Percentiles rank a stretch among this genome's conserved stretches.
These are phyloP conservation scores for Pseudopithomyces maydicus DNA, from an alignment of 2,329 filamentous ascomycete genomes.

Conservation along the genomic window DNA sequence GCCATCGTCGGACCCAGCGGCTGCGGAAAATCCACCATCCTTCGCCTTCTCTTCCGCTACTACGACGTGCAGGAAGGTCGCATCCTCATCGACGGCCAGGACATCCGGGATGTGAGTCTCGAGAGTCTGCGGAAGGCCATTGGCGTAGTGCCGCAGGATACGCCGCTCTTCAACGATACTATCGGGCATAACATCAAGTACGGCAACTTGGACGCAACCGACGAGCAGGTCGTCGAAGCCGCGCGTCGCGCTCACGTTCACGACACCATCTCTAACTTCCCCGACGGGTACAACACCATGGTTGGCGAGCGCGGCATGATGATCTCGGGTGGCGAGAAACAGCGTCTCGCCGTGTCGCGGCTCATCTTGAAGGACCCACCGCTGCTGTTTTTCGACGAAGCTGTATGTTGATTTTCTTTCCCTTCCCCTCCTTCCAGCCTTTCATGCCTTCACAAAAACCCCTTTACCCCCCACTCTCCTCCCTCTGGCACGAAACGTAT, in stretches of 20 bases:
- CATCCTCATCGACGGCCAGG: constrained; percentile 91
- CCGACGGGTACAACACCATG: constrained; percentile 86
- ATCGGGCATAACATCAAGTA: constrained; percentile 97
- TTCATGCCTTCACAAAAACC: neutral
- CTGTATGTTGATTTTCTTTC: constrained; percentile 53
- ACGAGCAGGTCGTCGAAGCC: constrained; percentile 74
- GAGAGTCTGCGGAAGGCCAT: constrained; percentile 85
- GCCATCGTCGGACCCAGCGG: constrained; percentile 94
- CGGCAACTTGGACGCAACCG: constrained; percentile 76
- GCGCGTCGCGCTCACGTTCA: constrained; percentile 85
- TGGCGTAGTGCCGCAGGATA: constrained; percentile 96
- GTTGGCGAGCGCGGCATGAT: constrained; percentile 95
- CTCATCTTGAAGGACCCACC: constrained; percentile 88
- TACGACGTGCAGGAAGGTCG: constrained; percentile 87
- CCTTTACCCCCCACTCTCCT: neutral
- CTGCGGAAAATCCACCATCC: constrained; percentile 92
- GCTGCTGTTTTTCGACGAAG: constrained; percentile 92
- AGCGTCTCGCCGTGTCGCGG: constrained; percentile 82
- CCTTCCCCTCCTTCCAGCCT: neutral
- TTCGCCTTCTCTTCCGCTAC: constrained; percentile 89
- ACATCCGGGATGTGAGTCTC: constrained; percentile 80
- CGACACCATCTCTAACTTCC: constrained; percentile 72
- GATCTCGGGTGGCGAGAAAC: constrained; percentile 95
- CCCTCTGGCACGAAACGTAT: no score
- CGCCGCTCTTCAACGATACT: constrained; percentile 94